Evolutionary conservation across 2,329 filamentous ascomycete species (phyloP).

Genomic region (Trichophaea hybrida): DNA sequence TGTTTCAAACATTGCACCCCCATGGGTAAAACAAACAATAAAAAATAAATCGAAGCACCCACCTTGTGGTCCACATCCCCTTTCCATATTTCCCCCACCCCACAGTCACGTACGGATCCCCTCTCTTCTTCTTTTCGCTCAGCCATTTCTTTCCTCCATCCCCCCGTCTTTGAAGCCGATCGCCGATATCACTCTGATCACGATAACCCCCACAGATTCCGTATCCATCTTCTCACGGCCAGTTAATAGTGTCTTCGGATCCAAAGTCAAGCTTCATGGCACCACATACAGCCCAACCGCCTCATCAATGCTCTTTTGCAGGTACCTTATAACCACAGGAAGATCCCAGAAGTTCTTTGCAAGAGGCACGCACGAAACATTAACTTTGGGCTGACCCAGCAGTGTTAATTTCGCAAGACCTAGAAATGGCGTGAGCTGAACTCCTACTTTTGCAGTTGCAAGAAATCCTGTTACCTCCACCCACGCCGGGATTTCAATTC

Average conservation of each 20-base stretch:
- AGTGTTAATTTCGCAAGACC: conserved; percentile 84
- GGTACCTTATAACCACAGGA: conserved; percentile 85
- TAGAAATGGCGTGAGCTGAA: conserved; percentile 82
- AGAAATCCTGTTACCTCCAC: conserved; percentile 77
- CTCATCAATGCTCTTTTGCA: conserved; percentile 82
- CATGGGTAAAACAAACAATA: not conserved
- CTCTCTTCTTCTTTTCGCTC: conserved; percentile 30
- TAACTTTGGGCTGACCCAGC: conserved; percentile 81
- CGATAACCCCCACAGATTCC: conserved; percentile 68
- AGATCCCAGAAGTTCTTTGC: conserved; percentile 60
- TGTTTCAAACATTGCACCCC: too few relatives aligned
- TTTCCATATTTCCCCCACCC: conserved; percentile 48
- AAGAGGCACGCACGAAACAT: conserved; percentile 86
- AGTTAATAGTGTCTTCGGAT: conserved; percentile 75
- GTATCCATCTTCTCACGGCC: conserved; percentile 85
- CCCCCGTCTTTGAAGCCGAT: conserved; percentile 76
- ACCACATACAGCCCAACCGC: conserved; percentile 84
- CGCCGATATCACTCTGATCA: conserved; percentile 80
- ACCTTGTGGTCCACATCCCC: conserved; percentile 52
- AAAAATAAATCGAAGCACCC: conserved; percentile 31
- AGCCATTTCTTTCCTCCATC: conserved; percentile 48
- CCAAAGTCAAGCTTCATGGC: conserved; percentile 76
- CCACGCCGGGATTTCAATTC: conserved; percentile 49
- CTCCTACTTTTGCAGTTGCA: conserved; percentile 64
- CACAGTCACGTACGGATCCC: conserved; percentile 88